Conservation (phyloP, 2,329 filamentous ascomycete species). For the Paecilomyces sp. region DNA sequence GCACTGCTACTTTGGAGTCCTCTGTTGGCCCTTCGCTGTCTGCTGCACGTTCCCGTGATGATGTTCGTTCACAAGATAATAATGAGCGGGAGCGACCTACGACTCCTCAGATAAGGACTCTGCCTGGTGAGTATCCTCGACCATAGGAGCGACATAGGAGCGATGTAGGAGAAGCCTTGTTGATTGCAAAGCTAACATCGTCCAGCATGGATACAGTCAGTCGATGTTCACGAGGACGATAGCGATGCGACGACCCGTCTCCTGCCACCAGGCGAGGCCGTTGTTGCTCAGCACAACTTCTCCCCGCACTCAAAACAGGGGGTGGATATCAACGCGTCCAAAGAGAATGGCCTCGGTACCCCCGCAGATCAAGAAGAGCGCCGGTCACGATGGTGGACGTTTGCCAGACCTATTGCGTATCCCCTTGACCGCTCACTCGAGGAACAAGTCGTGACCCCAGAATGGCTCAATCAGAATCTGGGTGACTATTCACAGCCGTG, state of each 20-base stretch:
- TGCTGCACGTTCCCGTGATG: slow-evolving; percentile 8
- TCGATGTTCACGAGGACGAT: slow-evolving; percentile 30
- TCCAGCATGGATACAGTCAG: slow-evolving; percentile 38
- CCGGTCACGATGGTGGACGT: slow-evolving; percentile 42
- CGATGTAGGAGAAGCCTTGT: not conserved
- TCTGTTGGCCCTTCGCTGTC: slow-evolving; percentile 12
- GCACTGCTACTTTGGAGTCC: slow-evolving; percentile 13
- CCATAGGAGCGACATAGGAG: not conserved
- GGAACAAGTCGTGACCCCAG: slow-evolving; percentile 35
- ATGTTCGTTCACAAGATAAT: not conserved
- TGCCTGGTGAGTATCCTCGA: slow-evolving; percentile 26
- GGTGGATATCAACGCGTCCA: slow-evolving; percentile 8
- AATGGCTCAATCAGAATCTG: slow-evolving; percentile 40
- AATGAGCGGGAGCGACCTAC: slow-evolving; percentile 1
- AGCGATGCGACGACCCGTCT: slow-evolving; percentile 26
- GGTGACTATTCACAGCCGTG: slow-evolving; percentile 44
- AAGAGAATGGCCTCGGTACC: slow-evolving; percentile 5
- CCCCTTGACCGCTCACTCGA: slow-evolving; percentile 27
- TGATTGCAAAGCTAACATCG: not conserved
- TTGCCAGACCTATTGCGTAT: slow-evolving; percentile 36
- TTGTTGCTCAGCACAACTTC: slow-evolving; percentile 41
- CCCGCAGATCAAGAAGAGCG: slow-evolving; percentile 11
- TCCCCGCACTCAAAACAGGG: slow-evolving; percentile 26
- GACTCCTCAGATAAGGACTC: slow-evolving; percentile 18
- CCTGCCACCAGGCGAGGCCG: slow-evolving; percentile 32